Evolutionary conservation across 1,284 basidiomycete genomes (phyloP).

Genomic region (Pyrrhoderma lamaoense): DNA sequence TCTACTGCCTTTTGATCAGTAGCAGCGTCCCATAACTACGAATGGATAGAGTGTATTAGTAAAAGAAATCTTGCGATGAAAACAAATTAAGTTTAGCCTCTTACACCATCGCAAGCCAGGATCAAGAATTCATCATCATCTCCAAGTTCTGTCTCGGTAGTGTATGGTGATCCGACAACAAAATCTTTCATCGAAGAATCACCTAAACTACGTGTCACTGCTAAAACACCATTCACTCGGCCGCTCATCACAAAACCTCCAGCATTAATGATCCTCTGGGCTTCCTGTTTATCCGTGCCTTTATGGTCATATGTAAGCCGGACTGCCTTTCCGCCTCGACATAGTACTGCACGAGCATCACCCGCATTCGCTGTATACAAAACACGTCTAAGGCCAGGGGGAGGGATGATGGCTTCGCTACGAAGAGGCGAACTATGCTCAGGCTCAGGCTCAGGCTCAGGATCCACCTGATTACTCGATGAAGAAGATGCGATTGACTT

Average conservation of each 20-base stretch:
- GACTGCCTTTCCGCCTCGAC: constrained; percentile 84
- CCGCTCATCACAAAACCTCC: constrained; percentile 99
- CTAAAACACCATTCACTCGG: constrained; percentile 92
- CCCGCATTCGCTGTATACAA: constrained; percentile 97
- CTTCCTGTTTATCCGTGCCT: constrained; percentile 94
- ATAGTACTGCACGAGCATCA: constrained; percentile 84
- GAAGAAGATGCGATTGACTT: constrained; percentile 19
- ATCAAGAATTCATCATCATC: constrained; percentile 94
- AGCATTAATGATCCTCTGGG: constrained; percentile 94
- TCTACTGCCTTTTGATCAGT: constrained; percentile 91
- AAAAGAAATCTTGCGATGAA: constrained; percentile 1
- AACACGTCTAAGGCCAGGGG: constrained; percentile 56
- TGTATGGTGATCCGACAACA: constrained; percentile 96
- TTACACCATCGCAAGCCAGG: constrained; percentile 94
- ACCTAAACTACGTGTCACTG: constrained; percentile 93
- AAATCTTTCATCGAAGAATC: constrained; percentile 99
- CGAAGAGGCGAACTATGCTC: constrained; percentile 1
- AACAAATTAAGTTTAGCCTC: constrained; percentile 32
- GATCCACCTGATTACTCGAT: constrained; percentile 5
- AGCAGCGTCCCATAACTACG: constrained; percentile 88
- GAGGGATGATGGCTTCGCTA: constrained; percentile 37
- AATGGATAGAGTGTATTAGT: not conserved
- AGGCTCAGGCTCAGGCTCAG: not conserved
- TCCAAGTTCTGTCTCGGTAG: constrained; percentile 89
- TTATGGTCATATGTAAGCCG: constrained; percentile 99